A percentile compares a stretch with the other conserved stretches of the same genome.
Evolutionary conservation across 345 rosid species (phyloP).

Genomic region (Hibiscus syriacus): DNA sequence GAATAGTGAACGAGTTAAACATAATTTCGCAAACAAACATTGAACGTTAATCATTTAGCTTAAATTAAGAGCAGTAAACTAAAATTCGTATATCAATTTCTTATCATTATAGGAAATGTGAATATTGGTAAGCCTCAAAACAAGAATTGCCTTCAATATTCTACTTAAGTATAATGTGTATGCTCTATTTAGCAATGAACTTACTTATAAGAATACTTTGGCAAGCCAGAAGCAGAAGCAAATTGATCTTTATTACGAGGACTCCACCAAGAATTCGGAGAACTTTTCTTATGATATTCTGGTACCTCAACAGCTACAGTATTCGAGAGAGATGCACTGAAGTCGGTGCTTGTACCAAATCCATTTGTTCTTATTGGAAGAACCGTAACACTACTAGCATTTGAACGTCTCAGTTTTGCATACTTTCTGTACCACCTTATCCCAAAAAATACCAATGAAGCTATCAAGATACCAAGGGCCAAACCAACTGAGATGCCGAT

Average conservation of each 20-base stretch:
- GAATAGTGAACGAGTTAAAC: background rate
- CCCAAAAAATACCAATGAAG: slow-evolving; percentile 48
- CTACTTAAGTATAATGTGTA: background rate
- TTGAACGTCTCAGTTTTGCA: slow-evolving; percentile 41
- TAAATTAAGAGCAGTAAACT: background rate
- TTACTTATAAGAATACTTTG: slow-evolving; percentile 77
- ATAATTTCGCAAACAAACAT: background rate
- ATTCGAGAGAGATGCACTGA: slow-evolving; percentile 47
- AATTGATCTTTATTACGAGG: slow-evolving; percentile 52
- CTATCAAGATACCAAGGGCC: slow-evolving; percentile 72
- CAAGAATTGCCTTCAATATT: background rate
- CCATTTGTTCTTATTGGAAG: slow-evolving; percentile 75
- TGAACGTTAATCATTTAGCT: background rate
- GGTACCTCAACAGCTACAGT: slow-evolving; percentile 25
- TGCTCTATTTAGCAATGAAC: slow-evolving; percentile 16
- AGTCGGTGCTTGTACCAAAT: slow-evolving; percentile 56
- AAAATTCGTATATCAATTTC: background rate
- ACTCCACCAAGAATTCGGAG: slow-evolving; percentile 51
- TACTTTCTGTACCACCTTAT: slow-evolving; percentile 58
- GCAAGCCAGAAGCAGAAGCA: slow-evolving; percentile 72
- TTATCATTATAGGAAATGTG: background rate
- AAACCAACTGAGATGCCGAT: slow-evolving; percentile 68
- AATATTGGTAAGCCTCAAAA: background rate
- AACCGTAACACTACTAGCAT: slow-evolving; percentile 46
- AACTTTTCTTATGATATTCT: slow-evolving; percentile 32